These are phyloP conservation scores for Rhododendron williamsianum DNA, from an alignment of 148 eudicot species.

Conservation along the genomic window DNA sequence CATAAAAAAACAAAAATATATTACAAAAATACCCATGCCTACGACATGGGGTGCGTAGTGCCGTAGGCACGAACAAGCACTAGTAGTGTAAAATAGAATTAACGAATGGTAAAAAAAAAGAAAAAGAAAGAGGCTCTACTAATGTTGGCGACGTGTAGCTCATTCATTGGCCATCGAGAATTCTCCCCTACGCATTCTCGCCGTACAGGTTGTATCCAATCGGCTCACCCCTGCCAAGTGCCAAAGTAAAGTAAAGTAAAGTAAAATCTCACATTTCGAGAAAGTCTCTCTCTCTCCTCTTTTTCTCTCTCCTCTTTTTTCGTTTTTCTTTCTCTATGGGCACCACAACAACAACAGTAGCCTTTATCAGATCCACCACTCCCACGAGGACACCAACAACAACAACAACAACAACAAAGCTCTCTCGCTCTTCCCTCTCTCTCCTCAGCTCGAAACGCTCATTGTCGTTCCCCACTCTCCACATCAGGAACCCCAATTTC, in stretches of 20 bases:
- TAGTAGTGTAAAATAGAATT: too few species aligned
- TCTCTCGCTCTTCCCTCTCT: not conserved
- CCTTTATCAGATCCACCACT: not conserved
- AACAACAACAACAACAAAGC: not conserved
- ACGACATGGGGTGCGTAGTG: too few species aligned
- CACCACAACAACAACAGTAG: not conserved
- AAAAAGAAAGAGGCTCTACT: too few species aligned
- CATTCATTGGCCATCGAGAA: not conserved
- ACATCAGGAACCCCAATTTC: conserved; percentile 5
- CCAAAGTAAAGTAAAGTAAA: too few species aligned
- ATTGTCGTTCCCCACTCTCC: not conserved
- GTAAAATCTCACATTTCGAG: not conserved
- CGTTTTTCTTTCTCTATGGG: not conserved
- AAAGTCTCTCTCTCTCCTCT: not conserved
- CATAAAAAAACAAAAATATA: too few species aligned
- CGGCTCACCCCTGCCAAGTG: not conserved
- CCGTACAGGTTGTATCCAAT: not conserved
- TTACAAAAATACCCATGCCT: too few species aligned
- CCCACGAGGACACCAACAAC: not conserved
- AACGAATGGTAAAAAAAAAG: too few species aligned
- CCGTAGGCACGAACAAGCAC: too few species aligned
- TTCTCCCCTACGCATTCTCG: not conserved
- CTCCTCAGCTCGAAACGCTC: not conserved
- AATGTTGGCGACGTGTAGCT: not conserved
- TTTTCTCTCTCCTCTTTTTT: not conserved